Conservation (phyloP, 352 stramenopile genomes). For the Phytophthora pisi region DNA sequence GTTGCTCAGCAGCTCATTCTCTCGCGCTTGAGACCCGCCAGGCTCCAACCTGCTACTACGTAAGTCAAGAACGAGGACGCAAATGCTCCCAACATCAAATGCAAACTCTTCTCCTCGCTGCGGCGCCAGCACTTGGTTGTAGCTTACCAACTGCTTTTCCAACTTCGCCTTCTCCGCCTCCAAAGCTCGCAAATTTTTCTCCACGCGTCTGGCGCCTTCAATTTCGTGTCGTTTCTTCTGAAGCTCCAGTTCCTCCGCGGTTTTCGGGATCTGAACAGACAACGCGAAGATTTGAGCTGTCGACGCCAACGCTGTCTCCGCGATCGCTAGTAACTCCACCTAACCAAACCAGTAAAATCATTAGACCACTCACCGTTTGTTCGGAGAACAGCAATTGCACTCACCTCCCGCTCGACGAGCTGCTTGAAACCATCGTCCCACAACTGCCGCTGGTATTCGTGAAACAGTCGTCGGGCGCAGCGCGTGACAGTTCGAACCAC, state of each 20-base stretch:
- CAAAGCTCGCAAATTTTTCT: constrained; percentile 59
- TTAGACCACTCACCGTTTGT: neutral
- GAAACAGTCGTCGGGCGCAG: constrained; percentile 63
- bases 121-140: constrained; percentile 60
- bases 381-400: neutral
- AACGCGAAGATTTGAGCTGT: constrained; percentile 57
- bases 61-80: constrained; percentile 69
- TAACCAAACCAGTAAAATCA: constrained; percentile 2
- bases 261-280: constrained; percentile 45
- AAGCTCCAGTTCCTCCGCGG: constrained; percentile 46
- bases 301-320: constrained; percentile 56
- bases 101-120: constrained; percentile 71
- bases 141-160: constrained; percentile 64
- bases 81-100: constrained; percentile 47
- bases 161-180: constrained; percentile 56
- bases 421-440: constrained; percentile 75
- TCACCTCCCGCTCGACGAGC: constrained; percentile 42
- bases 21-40: constrained; percentile 58
- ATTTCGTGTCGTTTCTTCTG: constrained; percentile 76
- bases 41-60: constrained; percentile 56
- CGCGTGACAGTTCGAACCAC: constrained; percentile 68
- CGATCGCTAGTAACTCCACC: constrained; percentile 37
- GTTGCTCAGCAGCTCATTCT: constrained; percentile 63
- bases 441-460: constrained; percentile 81
- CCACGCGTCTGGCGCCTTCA: constrained; percentile 59